These are phyloP conservation scores for Hyphopichia homilentoma DNA, from an alignment of 805 yeast species.

Conservation along the genomic window DNA sequence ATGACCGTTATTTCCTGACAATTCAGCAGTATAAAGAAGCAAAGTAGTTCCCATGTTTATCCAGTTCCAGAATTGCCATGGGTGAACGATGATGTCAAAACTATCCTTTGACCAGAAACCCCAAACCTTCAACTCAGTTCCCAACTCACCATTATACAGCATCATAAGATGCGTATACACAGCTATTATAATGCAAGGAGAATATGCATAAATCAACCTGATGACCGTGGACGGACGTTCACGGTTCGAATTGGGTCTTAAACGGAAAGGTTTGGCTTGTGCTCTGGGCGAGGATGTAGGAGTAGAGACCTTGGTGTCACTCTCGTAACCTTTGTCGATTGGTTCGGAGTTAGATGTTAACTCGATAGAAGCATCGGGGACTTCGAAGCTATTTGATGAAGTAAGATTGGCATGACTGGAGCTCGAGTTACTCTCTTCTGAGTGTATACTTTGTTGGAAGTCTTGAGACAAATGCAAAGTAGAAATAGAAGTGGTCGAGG, in stretches of 20 bases:
- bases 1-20: slow-evolving; percentile 41
- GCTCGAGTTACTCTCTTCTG: not conserved
- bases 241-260: slow-evolving; percentile 7
- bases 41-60: slow-evolving; percentile 80
- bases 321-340: not conserved
- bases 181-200: slow-evolving; percentile 92
- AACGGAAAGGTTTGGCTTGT: slow-evolving; percentile 10
- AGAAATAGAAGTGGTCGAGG: slow-evolving; percentile 24
- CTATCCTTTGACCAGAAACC: slow-evolving; percentile 34
- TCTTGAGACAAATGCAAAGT: slow-evolving; percentile 6
- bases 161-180: slow-evolving; percentile 92
- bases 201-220: slow-evolving; percentile 73
- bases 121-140: slow-evolving; percentile 59
- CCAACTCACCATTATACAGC: slow-evolving; percentile 78
- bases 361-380: not conserved
- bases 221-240: slow-evolving; percentile 37
- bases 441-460: not conserved
- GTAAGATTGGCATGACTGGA: too few relatives aligned
- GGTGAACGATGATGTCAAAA: slow-evolving; percentile 41
- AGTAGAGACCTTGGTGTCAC: slow-evolving; percentile 7
- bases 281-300: slow-evolving; percentile 9
- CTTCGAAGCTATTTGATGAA: not conserved
- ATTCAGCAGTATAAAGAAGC: slow-evolving; percentile 75
- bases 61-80: slow-evolving; percentile 99
- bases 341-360: not conserved